These are phyloP conservation scores for Cyathus striatus DNA, from an alignment of 768 basidiomycete genomes.

Conservation along the genomic window DNA sequence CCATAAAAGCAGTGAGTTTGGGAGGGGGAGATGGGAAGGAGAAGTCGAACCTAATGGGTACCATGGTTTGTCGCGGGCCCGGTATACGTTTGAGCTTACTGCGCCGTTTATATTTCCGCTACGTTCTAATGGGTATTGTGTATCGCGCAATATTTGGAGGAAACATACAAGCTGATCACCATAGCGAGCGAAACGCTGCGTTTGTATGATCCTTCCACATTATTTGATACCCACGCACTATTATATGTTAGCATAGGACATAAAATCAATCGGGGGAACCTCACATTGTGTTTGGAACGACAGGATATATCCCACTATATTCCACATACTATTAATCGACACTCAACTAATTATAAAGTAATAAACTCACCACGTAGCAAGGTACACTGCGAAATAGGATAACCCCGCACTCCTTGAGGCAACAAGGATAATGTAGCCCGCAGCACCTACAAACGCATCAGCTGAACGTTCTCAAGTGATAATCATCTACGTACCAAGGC, in stretches of 20 bases:
- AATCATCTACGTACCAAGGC: constrained; percentile 23
- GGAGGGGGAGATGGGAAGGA: neutral
- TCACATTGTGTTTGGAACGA: constrained; percentile 61
- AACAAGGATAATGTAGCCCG: constrained; percentile 70
- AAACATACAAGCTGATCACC: constrained; percentile 60
- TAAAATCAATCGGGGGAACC: too few species aligned
- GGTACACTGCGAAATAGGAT: constrained; percentile 68
- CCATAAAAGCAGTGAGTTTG: constrained; percentile 11
- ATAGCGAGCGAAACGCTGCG: constrained; percentile 67
- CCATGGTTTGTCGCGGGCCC: constrained; percentile 60
- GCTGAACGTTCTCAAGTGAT: constrained; percentile 11
- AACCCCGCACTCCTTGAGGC: constrained; percentile 54
- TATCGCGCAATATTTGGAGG: too few species aligned
- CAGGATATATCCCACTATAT: constrained; percentile 66
- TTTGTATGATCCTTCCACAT: constrained; percentile 73
- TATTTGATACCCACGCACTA: constrained; percentile 61
- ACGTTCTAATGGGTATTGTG: constrained; percentile 1
- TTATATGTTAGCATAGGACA: neutral
- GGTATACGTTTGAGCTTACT: constrained; percentile 76
- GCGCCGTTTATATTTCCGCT: constrained; percentile 75
- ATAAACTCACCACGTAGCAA: constrained; percentile 56
- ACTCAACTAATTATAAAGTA: too few species aligned
- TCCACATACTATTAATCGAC: neutral
- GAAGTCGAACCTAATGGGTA: constrained; percentile 42
- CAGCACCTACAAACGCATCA: constrained; percentile 30